Conservation (phyloP, 2,329 filamentous ascomycete genomes). For the Pochonia chlamydosporia region DNA sequence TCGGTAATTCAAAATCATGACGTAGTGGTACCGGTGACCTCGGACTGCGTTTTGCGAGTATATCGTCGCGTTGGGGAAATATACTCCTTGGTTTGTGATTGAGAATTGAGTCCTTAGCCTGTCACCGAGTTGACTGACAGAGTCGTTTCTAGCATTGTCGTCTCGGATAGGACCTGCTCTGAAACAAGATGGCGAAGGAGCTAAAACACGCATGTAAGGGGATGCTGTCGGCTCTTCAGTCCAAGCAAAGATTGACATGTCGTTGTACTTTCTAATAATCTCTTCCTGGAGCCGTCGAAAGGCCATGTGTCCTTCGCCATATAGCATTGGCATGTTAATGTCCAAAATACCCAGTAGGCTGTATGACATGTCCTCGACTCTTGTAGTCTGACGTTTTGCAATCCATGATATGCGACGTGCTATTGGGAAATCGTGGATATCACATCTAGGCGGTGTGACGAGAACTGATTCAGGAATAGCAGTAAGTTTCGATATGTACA, state of each 20-base stretch:
- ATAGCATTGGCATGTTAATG: conserved; percentile 20
- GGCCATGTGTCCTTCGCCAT: conserved; percentile 13
- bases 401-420: conserved; percentile 19
- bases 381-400: conserved; percentile 14
- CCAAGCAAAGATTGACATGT: conserved; percentile 19
- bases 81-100: conserved; percentile 2
- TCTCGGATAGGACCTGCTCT: not conserved
- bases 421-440: conserved; percentile 5
- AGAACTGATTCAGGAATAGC: conserved; percentile 3
- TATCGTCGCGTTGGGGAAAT: not conserved
- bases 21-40: not conserved
- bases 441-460: not conserved
- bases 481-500: conserved; percentile 16
- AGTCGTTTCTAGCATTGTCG: not conserved
- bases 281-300: conserved; percentile 18
- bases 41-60: not conserved
- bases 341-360: conserved; percentile 19
- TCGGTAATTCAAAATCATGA: not conserved
- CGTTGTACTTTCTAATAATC: conserved; percentile 14
- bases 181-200: not conserved
- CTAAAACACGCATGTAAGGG: not conserved
- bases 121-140: not conserved
- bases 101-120: not conserved
- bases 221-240: not conserved
- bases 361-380: conserved; percentile 19